Base-by-base conservation (phyloP, 164 flowering plant species). In the Vitis riparia region DNA sequence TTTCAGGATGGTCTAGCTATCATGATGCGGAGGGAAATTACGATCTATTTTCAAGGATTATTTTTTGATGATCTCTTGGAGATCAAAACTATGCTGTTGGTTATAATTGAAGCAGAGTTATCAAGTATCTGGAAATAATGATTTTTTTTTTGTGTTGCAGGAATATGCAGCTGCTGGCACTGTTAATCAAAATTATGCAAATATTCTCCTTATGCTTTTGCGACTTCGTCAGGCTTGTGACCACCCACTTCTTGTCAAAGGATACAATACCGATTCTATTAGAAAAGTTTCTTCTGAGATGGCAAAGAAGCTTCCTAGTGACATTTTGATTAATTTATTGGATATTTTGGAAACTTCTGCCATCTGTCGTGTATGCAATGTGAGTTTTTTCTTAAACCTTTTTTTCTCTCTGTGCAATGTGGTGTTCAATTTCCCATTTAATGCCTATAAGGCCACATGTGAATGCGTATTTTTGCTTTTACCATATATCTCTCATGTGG, bases 181-280 rank as follows among this genome's bases (percentile, higher is more conserved):
- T 1, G 77, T 94, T 68, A 91, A 80, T 51, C 97, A 92, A 73
- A 94, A 94, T 68, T 94, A 92, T 85, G 99, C 97, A 55, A 94
- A 88, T 75, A 94, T 94, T 75, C 81, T 94, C 23, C 73, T 94
- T 82, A 78, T 94, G 94, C 97, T 94, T 80, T 81, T 94, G 82
- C 92, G 99, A 3, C 97, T 94, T 67, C 97, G 99, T 13, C 99
- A 94, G 63, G 97, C 97, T 70, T 94, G 98, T 82, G 97, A 92
- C 73, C 98, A 94, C 79, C 98, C 98, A 32, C 74, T 80, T 75
- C 94, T 94, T 67, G 97, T 91, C 14, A 91, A 86, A 81, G 92
- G 83, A 51, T 80, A 80, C 68, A 76, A 73, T 66, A 81, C 84
- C 57, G 86, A 85, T 32, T 79, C 82, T 72, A 84, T 84, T 73